A percentile compares a stretch with the other conserved stretches of the same genome.
These are phyloP conservation scores for Eleusine indica DNA, from an alignment of 176 grass and related monocot species.

Conservation along the genomic window DNA sequence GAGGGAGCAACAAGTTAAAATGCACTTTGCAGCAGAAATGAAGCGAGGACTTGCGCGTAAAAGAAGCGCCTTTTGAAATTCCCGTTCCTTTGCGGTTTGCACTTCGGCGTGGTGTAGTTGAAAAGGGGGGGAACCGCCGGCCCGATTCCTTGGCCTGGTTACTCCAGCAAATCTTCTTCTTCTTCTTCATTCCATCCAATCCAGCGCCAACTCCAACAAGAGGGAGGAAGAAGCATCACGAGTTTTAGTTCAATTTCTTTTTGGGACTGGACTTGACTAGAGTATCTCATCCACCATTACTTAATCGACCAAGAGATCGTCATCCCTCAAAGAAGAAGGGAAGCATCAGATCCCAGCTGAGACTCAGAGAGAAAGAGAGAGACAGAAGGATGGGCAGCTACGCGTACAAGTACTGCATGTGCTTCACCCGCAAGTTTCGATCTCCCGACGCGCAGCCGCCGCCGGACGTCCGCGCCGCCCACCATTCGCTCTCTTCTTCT, in stretches of 20 bases:
- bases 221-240: too few relatives aligned
- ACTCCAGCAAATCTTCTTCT: background rate
- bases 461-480: constrained; percentile 57
- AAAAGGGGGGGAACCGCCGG: background rate
- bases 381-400: constrained; percentile 40
- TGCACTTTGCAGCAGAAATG: background rate
- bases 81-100: background rate
- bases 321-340: background rate
- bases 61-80: background rate
- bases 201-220: too few relatives aligned
- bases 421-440: constrained; percentile 90
- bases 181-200: background rate
- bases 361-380: background rate
- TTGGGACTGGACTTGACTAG: background rate
- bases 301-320: background rate
- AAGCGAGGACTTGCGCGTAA: background rate
- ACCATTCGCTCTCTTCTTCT: background rate
- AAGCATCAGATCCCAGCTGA: background rate
- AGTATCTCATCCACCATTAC: background rate
- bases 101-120: background rate
- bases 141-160: background rate
- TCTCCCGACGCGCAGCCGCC: constrained; percentile 57
- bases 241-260: background rate
- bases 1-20: background rate
- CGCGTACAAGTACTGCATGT: constrained; percentile 71